Conservation (phyloP, 2,329 filamentous ascomycete species). For the Penicillium hordei region DNA sequence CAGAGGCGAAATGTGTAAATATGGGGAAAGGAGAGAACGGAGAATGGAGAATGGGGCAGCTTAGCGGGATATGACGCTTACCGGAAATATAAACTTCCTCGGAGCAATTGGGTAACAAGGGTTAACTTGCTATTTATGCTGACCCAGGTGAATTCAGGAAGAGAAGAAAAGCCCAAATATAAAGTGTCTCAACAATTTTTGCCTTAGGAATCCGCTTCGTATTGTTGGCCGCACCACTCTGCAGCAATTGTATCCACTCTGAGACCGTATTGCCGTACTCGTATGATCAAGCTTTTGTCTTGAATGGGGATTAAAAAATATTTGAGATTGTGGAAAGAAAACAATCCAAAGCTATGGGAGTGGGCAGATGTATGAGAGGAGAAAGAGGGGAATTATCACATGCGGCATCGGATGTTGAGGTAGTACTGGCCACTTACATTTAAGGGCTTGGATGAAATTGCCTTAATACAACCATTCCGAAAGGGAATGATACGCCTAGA, state of each 20-base stretch:
- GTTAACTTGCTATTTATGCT: not conserved
- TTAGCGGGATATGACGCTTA: constrained; percentile 1
- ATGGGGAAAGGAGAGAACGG: constrained; percentile 1
- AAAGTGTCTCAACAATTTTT: constrained; percentile 3
- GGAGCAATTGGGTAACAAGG: not conserved
- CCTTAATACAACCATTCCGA: constrained; percentile 1
- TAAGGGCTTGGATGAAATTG: not conserved
- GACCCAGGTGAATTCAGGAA: not conserved
- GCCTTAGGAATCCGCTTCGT: constrained; percentile 7
- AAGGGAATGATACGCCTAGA: not conserved
- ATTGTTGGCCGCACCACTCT: constrained; percentile 3
- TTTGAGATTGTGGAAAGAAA: not conserved
- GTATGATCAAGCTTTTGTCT: not conserved
- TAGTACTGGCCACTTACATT: not conserved
- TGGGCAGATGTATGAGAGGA: not conserved
- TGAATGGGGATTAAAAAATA: not conserved
- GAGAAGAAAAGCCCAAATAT: not conserved
- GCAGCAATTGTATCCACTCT: constrained; percentile 5
- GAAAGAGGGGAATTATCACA: constrained; percentile 9
- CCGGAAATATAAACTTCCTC: not conserved
- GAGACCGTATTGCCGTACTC: not conserved
- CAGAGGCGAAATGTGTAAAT: not conserved
- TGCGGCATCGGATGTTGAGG: not conserved
- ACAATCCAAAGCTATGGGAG: not conserved
- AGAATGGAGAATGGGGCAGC: not conserved